Conservation (phyloP, 73 alveolate genomes). For the Paramecium caudatum region DNA sequence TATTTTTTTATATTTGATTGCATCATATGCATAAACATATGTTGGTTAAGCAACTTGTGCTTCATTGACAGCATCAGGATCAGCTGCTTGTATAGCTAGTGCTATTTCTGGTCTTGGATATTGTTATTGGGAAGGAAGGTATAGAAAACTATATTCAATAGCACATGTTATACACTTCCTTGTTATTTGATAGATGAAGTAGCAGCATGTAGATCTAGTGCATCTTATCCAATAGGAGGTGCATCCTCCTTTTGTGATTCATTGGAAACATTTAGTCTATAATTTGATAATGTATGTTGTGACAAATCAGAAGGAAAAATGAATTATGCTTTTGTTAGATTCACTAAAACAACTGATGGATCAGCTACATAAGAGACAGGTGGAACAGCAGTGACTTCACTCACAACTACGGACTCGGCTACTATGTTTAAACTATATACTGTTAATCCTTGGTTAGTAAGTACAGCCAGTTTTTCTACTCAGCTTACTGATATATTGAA, state of each 20-base stretch:
- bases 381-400: not conserved
- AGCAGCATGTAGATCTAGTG: constrained; percentile 33
- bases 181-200: constrained; percentile 45
- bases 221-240: constrained; percentile 25
- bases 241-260: constrained; percentile 7
- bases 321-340: constrained; percentile 59
- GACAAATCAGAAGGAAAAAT: constrained; percentile 5
- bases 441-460: constrained; percentile 3
- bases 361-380: not conserved
- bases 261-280: constrained; percentile 21
- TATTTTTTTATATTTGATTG: too few relatives aligned
- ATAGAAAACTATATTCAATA: not conserved
- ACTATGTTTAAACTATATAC: not conserved
- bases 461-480: not conserved
- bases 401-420: not conserved
- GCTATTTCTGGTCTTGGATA: constrained; percentile 38
- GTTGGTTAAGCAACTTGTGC: too few relatives aligned
- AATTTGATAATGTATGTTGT: constrained; percentile 62
- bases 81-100: not conserved
- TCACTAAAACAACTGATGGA: not conserved
- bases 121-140: constrained; percentile 39
- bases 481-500: not conserved
- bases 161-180: not conserved
- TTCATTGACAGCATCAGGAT: not conserved
- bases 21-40: too few relatives aligned